These are phyloP conservation scores for Mycena floridula DNA, from an alignment of 768 basidiomycete species.

Conservation along the genomic window DNA sequence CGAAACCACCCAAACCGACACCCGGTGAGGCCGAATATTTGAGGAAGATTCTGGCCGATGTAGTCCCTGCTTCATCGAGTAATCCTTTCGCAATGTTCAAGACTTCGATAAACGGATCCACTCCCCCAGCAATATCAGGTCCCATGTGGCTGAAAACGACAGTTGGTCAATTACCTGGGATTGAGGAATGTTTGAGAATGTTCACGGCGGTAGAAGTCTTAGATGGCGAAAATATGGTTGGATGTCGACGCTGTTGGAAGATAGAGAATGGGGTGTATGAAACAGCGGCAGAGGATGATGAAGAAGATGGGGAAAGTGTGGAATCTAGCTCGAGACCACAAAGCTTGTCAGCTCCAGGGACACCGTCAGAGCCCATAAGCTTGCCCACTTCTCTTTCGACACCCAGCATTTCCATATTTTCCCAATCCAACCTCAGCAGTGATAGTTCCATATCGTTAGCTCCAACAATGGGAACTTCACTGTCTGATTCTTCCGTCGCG, in stretches of 20 bases:
- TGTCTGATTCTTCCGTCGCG: slow-evolving; percentile 18
- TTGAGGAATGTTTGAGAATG: slow-evolving; percentile 76
- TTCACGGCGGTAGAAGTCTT: slow-evolving; percentile 93
- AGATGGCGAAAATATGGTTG: slow-evolving; percentile 92
- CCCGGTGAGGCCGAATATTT: slow-evolving; percentile 61
- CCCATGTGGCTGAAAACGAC: slow-evolving; percentile 31
- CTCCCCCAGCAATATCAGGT: slow-evolving; percentile 4
- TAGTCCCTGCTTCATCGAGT: slow-evolving; percentile 33
- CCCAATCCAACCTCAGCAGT: slow-evolving; percentile 19
- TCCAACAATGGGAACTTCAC: slow-evolving; percentile 20
- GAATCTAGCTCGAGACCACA: too few relatives aligned
- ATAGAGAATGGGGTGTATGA: slow-evolving; percentile 63
- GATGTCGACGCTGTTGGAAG: slow-evolving; percentile 93
- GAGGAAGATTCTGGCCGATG: slow-evolving; percentile 61
- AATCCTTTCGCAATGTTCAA: slow-evolving; percentile 49
- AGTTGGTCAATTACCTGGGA: slow-evolving; percentile 42
- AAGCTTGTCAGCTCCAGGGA: neutral
- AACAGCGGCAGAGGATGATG: slow-evolving; percentile 25
- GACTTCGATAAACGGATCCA: slow-evolving; percentile 4
- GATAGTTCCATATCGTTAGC: slow-evolving; percentile 35
- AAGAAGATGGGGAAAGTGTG: slow-evolving; percentile 15
- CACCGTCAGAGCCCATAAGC: slow-evolving; percentile 1
- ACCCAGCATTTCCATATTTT: slow-evolving; percentile 29
- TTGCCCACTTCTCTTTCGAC: slow-evolving; percentile 33
- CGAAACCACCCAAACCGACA: slow-evolving; percentile 48